These are phyloP conservation scores for Metschnikowia picachoensis DNA, from an alignment of 805 yeast species.

Conservation along the genomic window DNA sequence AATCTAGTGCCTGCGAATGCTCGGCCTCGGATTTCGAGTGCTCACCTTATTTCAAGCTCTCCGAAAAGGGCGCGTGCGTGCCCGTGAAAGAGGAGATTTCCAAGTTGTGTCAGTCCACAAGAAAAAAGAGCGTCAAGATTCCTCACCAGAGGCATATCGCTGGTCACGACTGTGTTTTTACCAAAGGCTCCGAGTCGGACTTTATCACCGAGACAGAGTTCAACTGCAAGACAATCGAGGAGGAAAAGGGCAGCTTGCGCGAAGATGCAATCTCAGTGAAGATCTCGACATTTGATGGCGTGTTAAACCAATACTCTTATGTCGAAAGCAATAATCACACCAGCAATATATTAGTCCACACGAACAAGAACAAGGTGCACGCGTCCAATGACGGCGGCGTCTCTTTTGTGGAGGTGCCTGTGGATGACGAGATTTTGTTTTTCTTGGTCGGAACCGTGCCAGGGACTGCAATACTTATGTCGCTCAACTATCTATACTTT, in stretches of 20 bases:
- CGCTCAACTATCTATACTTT: constrained; percentile 48
- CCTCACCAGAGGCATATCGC: constrained; percentile 41
- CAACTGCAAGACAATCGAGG: constrained; percentile 14
- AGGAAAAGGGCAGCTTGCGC: constrained; percentile 4
- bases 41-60: constrained; percentile 41
- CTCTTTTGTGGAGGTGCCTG: constrained; percentile 39
- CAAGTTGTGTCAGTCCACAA: constrained; percentile 22
- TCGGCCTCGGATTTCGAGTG: constrained; percentile 69
- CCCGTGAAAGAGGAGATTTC: constrained; percentile 25
- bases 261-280: constrained; percentile 31
- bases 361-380: constrained; percentile 48
- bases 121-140: constrained; percentile 22
- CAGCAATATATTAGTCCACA: constrained; percentile 52
- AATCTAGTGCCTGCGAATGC: constrained; percentile 62
- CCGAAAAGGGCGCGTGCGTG: constrained; percentile 46
- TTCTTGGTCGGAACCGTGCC: constrained; percentile 58
- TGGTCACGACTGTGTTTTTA: constrained; percentile 43
- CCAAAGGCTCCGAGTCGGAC: constrained; percentile 18
- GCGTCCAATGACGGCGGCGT: constrained; percentile 72
- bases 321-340: constrained; percentile 18
- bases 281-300: constrained; percentile 47
- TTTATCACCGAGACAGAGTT: constrained; percentile 14
- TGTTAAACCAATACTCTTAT: constrained; percentile 54
- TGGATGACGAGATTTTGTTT: constrained; percentile 43
- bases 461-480: constrained; percentile 53